Percentiles rank a stretch among this genome's conserved stretches.
phyloP scores from a whole-genome alignment of 2,329 filamentous ascomycete species.

The Myriosclerotinia curreyana region DNA sequence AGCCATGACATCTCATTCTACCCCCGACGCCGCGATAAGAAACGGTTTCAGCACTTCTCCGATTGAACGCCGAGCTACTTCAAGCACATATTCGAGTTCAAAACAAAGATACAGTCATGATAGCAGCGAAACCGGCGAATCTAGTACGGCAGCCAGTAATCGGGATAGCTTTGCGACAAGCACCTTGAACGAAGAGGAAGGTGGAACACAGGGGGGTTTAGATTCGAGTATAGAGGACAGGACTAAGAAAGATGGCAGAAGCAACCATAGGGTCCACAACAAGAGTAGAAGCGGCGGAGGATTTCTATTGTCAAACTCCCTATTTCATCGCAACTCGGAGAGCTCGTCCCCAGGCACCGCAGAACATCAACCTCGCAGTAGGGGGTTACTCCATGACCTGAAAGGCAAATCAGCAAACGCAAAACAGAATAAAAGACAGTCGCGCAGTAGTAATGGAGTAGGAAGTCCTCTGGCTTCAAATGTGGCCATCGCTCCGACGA shows the following conservation, averaged over 20 bases:
- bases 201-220: slow-evolving; percentile 16
- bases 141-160: slow-evolving; percentile 43
- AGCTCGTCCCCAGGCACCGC: background rate
- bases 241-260: slow-evolving; percentile 28
- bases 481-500: slow-evolving; percentile 25
- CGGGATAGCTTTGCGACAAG: slow-evolving; percentile 29
- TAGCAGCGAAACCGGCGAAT: slow-evolving; percentile 47
- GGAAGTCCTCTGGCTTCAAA: slow-evolving; percentile 35
- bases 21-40: slow-evolving; percentile 25
- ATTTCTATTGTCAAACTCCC: slow-evolving; percentile 35
- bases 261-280: slow-evolving; percentile 33
- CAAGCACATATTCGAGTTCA: slow-evolving; percentile 30
- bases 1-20: slow-evolving; percentile 33
- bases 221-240: slow-evolving; percentile 18
- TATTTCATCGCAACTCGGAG: slow-evolving; percentile 13
- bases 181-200: slow-evolving; percentile 18
- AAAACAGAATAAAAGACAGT: slow-evolving; percentile 31
- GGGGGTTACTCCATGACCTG: slow-evolving; percentile 29
- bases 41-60: slow-evolving; percentile 32
- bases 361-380: slow-evolving; percentile 25
- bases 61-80: slow-evolving; percentile 29
- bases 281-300: slow-evolving; percentile 35
- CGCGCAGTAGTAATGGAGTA: slow-evolving; percentile 32
- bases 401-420: slow-evolving; percentile 36
- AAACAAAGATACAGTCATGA: slow-evolving; percentile 39